A percentile compares a stretch with the other conserved stretches of the same genome.
Conservation (phyloP, 2,329 filamentous ascomycete species). For the Botryosphaeria dothidea region DNA sequence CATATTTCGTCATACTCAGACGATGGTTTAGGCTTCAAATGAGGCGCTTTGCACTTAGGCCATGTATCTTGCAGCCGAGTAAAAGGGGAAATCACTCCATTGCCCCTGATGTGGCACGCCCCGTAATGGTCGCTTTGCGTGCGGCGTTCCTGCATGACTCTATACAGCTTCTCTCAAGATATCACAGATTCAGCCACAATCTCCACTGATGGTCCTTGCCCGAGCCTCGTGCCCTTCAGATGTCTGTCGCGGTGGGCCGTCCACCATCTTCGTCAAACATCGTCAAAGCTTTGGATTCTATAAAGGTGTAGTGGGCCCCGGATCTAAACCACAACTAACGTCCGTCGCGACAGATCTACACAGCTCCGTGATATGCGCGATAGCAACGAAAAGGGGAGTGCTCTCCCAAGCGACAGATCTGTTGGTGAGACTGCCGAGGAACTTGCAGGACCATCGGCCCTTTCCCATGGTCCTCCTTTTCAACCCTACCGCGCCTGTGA, state of each 20-base stretch:
- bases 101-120: background rate
- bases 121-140: background rate
- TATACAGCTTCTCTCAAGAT: background rate
- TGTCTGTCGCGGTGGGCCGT: background rate
- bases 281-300: background rate
- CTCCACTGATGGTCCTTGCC: background rate
- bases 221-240: background rate
- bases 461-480: background rate
- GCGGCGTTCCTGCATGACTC: background rate
- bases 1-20: slow-evolving; percentile 2
- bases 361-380: background rate
- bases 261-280: background rate
- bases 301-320: slow-evolving; percentile 1
- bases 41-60: background rate
- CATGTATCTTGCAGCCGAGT: background rate
- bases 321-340: background rate
- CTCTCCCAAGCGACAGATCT: background rate
- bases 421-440: background rate
- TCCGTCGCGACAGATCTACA: background rate
- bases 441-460: background rate
- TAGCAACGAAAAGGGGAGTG: background rate
- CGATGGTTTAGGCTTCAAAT: background rate
- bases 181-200: background rate
- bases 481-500: too few relatives aligned
- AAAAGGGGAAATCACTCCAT: background rate